Conservation (phyloP, 441 rosid genomes). For the Bruguiera hainesii region DNA sequence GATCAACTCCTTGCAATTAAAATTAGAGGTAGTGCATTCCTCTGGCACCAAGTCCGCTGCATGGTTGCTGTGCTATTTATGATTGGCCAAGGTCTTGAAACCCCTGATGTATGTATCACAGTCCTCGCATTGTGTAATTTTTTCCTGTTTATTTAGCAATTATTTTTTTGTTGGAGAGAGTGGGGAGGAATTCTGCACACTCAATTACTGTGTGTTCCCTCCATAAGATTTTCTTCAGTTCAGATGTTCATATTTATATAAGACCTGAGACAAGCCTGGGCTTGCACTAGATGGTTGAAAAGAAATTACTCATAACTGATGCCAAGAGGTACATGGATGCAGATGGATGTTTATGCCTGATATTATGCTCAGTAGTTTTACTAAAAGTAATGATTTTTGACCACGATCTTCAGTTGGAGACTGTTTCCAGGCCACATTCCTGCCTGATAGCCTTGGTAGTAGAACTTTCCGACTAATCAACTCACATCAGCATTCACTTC, state of each 20-base stretch:
- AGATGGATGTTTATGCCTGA: no score
- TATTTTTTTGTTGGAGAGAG: background rate
- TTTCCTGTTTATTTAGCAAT: background rate
- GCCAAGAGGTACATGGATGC: background rate
- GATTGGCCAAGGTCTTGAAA: constrained; percentile 85
- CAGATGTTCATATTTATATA: background rate
- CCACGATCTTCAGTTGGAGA: background rate
- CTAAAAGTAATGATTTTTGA: no score
- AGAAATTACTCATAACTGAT: background rate
- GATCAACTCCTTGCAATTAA: constrained; percentile 59
- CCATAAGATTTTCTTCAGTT: constrained; percentile 6
- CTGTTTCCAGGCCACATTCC: constrained; percentile 8
- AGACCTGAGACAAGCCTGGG: background rate
- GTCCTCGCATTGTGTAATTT: constrained; percentile 4
- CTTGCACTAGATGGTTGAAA: background rate
- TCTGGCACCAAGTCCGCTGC: constrained; percentile 94
- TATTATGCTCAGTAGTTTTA: no score
- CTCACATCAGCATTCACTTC: background rate
- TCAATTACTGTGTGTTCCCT: background rate
- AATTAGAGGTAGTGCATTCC: constrained; percentile 84
- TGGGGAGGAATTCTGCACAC: background rate
- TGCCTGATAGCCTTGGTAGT: constrained; percentile 5
- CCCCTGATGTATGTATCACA: constrained; percentile 56
- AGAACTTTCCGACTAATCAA: background rate
- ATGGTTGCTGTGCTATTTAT: constrained; percentile 88